These are phyloP conservation scores for Macrolepiota fuliginosa DNA, from an alignment of 768 basidiomycete species.

Conservation along the genomic window DNA sequence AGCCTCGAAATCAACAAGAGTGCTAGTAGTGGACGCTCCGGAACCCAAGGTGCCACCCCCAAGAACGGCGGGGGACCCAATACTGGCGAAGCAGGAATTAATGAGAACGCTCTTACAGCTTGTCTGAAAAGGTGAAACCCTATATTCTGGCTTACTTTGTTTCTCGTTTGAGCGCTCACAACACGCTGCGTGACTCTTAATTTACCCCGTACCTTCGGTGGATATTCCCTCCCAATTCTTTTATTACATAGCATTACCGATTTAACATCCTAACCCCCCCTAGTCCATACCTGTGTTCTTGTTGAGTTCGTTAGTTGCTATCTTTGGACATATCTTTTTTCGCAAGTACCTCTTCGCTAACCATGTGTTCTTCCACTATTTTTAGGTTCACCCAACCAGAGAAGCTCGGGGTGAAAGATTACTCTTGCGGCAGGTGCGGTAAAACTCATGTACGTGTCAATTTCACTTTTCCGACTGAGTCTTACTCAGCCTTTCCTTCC, in stretches of 20 bases:
- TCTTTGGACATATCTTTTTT: background rate
- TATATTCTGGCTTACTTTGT: conserved; percentile 4
- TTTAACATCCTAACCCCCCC: background rate
- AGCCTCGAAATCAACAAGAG: conserved; percentile 71
- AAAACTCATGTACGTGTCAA: conserved; percentile 54
- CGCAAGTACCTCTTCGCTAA: conserved; percentile 1
- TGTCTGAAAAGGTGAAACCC: conserved; percentile 67
- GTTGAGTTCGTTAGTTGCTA: background rate
- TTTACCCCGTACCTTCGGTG: too few relatives aligned
- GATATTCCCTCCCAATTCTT: background rate
- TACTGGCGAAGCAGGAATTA: conserved; percentile 36
- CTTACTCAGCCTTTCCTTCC: background rate
- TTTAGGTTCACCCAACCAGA: conserved; percentile 83
- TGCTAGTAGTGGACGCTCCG: conserved; percentile 18
- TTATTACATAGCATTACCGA: background rate
- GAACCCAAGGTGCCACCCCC: background rate
- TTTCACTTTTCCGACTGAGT: background rate
- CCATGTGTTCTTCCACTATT: conserved; percentile 8
- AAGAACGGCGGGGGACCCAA: conserved; percentile 24
- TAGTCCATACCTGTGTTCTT: background rate
- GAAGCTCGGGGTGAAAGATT: conserved; percentile 78
- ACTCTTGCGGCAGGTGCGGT: conserved; percentile 80
- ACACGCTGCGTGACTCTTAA: background rate
- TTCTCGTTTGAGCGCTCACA: background rate
- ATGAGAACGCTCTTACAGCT: conserved; percentile 67